These are phyloP conservation scores for Pholiota molesta DNA, from an alignment of 768 basidiomycete species.

Conservation along the genomic window DNA sequence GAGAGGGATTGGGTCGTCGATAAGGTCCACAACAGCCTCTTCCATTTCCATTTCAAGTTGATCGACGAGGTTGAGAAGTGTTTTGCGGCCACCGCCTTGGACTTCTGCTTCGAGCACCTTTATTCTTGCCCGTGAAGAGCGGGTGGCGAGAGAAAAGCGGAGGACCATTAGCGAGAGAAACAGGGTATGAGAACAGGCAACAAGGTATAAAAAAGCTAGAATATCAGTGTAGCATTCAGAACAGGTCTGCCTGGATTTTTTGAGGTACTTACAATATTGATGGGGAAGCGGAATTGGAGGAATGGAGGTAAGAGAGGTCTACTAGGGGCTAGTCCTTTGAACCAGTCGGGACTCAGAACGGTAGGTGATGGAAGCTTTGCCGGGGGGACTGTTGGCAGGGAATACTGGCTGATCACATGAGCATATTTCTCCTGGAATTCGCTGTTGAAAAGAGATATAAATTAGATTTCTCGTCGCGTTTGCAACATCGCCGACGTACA, in stretches of 20 bases:
- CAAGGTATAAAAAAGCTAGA: conserved; percentile 52
- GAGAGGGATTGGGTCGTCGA: conserved; percentile 44
- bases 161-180: conserved; percentile 55
- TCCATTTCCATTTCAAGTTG: conserved; percentile 11
- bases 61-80: conserved; percentile 50
- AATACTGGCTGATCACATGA: conserved; percentile 58
- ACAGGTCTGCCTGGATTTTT: background rate
- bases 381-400: conserved; percentile 45
- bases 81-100: conserved; percentile 39
- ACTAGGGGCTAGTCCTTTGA: conserved; percentile 40
- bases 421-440: conserved; percentile 58
- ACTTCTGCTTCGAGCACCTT: conserved; percentile 61
- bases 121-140: conserved; percentile 66
- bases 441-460: conserved; percentile 33
- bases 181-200: conserved; percentile 71
- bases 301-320: conserved; percentile 58
- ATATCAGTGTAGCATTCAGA: conserved; percentile 3
- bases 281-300: conserved; percentile 63
- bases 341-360: conserved; percentile 47
- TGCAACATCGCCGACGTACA: background rate
- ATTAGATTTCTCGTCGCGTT: background rate
- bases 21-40: conserved; percentile 30
- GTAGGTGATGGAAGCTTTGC: conserved; percentile 39
- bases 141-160: conserved; percentile 60
- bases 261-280: conserved; percentile 61